Percentiles rank a stretch among this genome's conserved stretches.
Conservation (phyloP, 148 eudicot genomes). For the Nepenthes gracilis region DNA sequence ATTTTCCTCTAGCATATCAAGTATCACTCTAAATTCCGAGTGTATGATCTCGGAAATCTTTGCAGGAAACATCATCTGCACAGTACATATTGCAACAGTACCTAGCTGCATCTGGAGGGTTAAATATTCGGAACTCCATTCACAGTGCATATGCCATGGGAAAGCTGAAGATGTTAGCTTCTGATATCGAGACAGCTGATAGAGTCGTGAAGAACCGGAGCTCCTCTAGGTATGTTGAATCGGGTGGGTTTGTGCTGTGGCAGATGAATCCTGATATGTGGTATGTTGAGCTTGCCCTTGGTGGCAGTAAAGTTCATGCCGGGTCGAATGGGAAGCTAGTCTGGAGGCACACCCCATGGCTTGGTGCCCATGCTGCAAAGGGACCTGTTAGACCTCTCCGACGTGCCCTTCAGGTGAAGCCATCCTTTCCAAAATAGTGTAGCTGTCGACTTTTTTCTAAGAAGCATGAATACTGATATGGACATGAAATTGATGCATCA, state of each 20-base stretch:
- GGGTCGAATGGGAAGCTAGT: constrained; percentile 72
- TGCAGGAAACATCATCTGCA: constrained; percentile 78
- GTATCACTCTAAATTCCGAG: neutral
- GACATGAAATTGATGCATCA: no score
- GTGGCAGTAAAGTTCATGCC: constrained; percentile 74
- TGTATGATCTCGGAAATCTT: neutral
- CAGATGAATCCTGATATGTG: constrained; percentile 87
- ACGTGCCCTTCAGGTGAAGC: constrained; percentile 71
- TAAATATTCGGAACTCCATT: constrained; percentile 47
- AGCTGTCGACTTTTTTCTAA: no score
- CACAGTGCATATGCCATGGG: constrained; percentile 77
- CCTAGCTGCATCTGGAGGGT: constrained; percentile 69
- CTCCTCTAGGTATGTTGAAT: constrained; percentile 50
- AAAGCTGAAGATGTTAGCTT: constrained; percentile 62
- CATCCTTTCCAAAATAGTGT: neutral
- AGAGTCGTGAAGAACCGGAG: constrained; percentile 49
- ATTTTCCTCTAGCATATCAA: no score
- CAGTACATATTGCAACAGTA: constrained; percentile 82
- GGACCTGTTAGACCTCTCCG: constrained; percentile 80
- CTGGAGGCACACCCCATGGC: constrained; percentile 86
- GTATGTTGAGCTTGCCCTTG: constrained; percentile 76
- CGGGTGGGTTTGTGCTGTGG: constrained; percentile 73
- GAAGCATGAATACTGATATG: no score
- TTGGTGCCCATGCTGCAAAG: constrained; percentile 76
- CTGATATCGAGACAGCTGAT: constrained; percentile 59